Base-by-base conservation (phyloP, 768 basidiomycete species). In the Calocybe gangraenosa region DNA sequence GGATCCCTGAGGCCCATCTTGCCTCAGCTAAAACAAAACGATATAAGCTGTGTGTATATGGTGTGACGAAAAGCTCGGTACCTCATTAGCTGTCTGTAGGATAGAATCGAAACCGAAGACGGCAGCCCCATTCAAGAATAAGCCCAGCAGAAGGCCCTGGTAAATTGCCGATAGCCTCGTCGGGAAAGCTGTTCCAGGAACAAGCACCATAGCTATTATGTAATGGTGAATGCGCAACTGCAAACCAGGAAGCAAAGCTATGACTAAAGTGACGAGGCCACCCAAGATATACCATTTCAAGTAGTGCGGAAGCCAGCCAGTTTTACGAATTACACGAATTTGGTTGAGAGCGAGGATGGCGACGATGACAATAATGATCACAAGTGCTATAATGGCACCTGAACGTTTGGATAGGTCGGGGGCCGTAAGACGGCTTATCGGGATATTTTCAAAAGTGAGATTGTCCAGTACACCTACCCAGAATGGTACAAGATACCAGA, bases 91-190 rank as follows among this genome's bases (percentile, higher is more conserved):
- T 1, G 89, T 92, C 62, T 94, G 80, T 38, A 94, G 59, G 34
- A 93, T 87, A 1, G 86, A 80, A 51, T 76, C 87, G 53, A 88
- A 82, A 1, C 86, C 89, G 63, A 83, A 94, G 5, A 84, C 84
- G 2, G 83, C 87, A 15, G 75, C 80, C 2, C 82, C 90, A 54
- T 90, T 86, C 44, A 88, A 61, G 63, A 92, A 92, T 63, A 92
- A 73, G 2, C 92, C 91, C 23, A 92, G 70, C 11, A 92, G 67
- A 58, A 92, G 81, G 1, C 84, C 88, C 63, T 92, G 89, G 58
- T 84, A 84, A 38, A 92, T 73, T 0, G 85, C 86, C 7, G 84
- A 89, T 22, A 82, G 68, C 33, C 88, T 75, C 21, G 90, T 92
- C 1, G 89, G 86, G 57, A 91, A 91, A 5, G 78, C 89, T 2